Evolutionary conservation across 805 yeast species (phyloP), one percentile per base, ranked within the genome.

Genomic region (Spathaspora boniae): DNA sequence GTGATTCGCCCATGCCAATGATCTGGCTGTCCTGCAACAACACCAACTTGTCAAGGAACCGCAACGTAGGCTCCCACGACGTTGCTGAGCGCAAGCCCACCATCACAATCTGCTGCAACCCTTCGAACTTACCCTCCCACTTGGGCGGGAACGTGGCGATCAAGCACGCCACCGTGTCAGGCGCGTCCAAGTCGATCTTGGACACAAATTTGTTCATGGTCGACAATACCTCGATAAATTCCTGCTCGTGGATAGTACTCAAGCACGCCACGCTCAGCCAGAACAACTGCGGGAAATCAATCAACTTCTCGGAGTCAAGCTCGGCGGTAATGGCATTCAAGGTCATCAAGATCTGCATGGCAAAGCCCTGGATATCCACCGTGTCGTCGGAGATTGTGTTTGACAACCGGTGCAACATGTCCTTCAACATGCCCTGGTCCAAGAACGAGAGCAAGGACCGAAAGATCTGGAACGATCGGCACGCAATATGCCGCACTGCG

Each of bases 281-380:
- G 54, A 91, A 93, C 26, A 94, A 62, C 53, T 89, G 97, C 1
- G 98, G 98, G 57, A 82, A 87, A 44, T 86, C 84, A 37, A 86
- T 81, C 41, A 93, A 63, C 45, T 84, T 82, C 25, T 78, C 84
- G 6, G 91, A 73, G 46, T 81, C 85, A 29, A 88, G 62, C 50
- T 87, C 95, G 0, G 95, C 93, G 2, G 91, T 85, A 9, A 88
- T 80, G 0, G 97, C 95, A 62, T 91, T 88, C 48, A 93, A 59
- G 0, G 98, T 91, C 97, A 93, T 91, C 44, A 93, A 63, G 36
- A 93, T 93, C 60, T 93, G 98, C 89, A 93, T 86, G 0, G 97
- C 82, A 60, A 94, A 94, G 1, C 96, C 96, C 59, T 91, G 98
- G 25, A 93, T 89, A 47, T 93, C 98, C 0, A 76, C 63, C 8